Percentiles rank a stretch among this genome's conserved stretches.
phyloP scores from a whole-genome alignment of 23 red algal species.

The Gracilaria vermiculophylla region DNA sequence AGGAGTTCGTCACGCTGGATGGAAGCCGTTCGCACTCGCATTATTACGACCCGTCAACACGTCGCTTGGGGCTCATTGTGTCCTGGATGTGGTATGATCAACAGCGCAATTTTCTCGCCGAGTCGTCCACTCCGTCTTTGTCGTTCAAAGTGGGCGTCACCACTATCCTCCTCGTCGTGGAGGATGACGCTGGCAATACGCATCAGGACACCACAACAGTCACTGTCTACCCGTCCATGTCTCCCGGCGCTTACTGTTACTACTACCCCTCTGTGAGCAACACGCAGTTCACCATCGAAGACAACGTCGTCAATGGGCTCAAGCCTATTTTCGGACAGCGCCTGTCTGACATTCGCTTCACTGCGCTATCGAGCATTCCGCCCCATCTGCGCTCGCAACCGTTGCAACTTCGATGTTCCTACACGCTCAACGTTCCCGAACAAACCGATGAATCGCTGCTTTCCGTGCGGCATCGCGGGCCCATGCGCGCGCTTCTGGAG shows the following conservation, averaged over 20 bases:
- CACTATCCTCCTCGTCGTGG: constrained; percentile 25
- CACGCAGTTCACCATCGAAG: not conserved
- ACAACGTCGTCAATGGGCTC: constrained; percentile 37
- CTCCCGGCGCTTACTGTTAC: constrained; percentile 47
- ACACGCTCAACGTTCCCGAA: constrained; percentile 1
- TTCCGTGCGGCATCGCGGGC: constrained; percentile 32
- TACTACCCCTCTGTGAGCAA: constrained; percentile 21
- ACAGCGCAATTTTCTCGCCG: not conserved
- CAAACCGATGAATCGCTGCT: not conserved
- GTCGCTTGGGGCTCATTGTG: constrained; percentile 17
- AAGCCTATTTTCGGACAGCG: constrained; percentile 49
- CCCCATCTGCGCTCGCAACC: not conserved
- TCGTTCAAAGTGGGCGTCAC: constrained; percentile 49
- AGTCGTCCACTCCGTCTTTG: constrained; percentile 27
- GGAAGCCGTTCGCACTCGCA: constrained; percentile 58
- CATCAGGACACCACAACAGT: constrained; percentile 46
- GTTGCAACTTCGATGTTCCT: constrained; percentile 30
- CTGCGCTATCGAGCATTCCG: not conserved
- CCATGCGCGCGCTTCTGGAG: constrained; percentile 20
- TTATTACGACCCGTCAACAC: constrained; percentile 41
- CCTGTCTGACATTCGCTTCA: constrained; percentile 3
- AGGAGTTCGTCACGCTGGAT: constrained; percentile 50
- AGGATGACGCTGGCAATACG: constrained; percentile 49
- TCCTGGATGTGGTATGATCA: constrained; percentile 47
- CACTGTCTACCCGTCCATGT: constrained; percentile 8